These are phyloP conservation scores for Russula virescens DNA, from an alignment of 768 basidiomycete genomes.

Conservation along the genomic window DNA sequence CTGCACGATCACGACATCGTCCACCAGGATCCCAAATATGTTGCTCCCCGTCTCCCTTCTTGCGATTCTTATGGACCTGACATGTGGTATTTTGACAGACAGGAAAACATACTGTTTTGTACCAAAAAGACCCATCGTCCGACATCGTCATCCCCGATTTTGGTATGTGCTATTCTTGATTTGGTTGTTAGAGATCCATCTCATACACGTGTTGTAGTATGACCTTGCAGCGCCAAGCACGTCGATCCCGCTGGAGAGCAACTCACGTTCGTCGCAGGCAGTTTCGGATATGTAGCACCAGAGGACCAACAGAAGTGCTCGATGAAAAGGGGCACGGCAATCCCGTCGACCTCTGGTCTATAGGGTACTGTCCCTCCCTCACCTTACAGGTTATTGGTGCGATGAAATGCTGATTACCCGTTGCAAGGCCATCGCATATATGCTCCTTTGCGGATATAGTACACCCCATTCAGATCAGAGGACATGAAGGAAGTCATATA, in stretches of 20 bases:
- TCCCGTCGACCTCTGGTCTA: slow-evolving; percentile 90
- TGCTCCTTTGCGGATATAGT: slow-evolving; percentile 92
- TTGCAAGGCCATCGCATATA: slow-evolving; percentile 85
- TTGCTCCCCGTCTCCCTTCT: not conserved
- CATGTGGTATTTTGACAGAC: slow-evolving; percentile 39
- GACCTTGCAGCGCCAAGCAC: slow-evolving; percentile 67
- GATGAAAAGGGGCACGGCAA: slow-evolving; percentile 79
- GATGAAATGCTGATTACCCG: not conserved
- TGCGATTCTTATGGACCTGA: not conserved
- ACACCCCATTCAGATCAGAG: slow-evolving; percentile 87
- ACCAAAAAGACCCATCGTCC: slow-evolving; percentile 67
- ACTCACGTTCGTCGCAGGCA: slow-evolving; percentile 67
- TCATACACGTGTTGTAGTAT: not conserved
- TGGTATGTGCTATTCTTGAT: slow-evolving; percentile 63
- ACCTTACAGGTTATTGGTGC: too few relatives aligned
- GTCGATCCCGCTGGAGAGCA: slow-evolving; percentile 67
- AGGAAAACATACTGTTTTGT: slow-evolving; percentile 93
- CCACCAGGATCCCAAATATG: slow-evolving; percentile 88
- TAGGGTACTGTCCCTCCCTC: slow-evolving; percentile 51
- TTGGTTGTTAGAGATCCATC: not conserved
- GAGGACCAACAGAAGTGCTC: slow-evolving; percentile 87
- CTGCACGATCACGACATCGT: slow-evolving; percentile 91
- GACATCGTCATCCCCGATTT: slow-evolving; percentile 95
- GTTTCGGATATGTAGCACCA: slow-evolving; percentile 88
- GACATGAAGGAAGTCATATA: slow-evolving; percentile 66